Conservation (phyloP, 495 filamentous ascomycete genomes). For the Xylaria curta region DNA sequence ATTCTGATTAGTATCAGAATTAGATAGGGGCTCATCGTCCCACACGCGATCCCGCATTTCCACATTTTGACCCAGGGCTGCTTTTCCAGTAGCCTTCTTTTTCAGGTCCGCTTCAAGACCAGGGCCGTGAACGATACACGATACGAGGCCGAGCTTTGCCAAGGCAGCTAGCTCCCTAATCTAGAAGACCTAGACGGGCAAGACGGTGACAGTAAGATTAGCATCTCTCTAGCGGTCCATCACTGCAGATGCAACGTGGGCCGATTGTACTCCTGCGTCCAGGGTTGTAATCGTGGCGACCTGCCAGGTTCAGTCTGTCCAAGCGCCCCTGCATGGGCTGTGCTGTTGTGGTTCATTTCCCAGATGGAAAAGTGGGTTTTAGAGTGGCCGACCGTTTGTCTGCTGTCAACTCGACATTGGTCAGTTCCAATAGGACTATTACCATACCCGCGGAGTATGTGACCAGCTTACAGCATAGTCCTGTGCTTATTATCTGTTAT, state of each 20-base stretch:
- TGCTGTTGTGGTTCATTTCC: conserved; percentile 23
- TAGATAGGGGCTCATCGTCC: conserved; percentile 19
- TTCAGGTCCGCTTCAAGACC: conserved; percentile 15
- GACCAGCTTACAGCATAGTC: background rate
- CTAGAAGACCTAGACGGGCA: conserved; percentile 7
- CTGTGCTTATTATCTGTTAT: background rate
- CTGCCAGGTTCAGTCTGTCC: conserved; percentile 19
- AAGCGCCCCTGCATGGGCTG: conserved; percentile 22
- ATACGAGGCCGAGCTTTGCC: conserved; percentile 20
- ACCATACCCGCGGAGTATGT: conserved; percentile 4
- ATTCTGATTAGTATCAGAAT: conserved; percentile 10
- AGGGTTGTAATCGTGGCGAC: conserved; percentile 1
- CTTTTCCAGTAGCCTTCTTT: conserved; percentile 17
- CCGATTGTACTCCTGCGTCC: conserved; percentile 16
- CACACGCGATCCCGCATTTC: conserved; percentile 23
- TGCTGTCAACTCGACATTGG: conserved; percentile 8
- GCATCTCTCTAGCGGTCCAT: conserved; percentile 16
- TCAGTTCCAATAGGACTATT: conserved; percentile 12
- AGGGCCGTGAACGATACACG: conserved; percentile 1
- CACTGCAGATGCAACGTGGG: conserved; percentile 12
- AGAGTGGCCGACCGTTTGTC: conserved; percentile 7
- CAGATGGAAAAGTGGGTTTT: background rate
- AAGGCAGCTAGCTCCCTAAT: conserved; percentile 22
- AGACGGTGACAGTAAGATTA: conserved; percentile 20
- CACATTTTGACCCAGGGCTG: conserved; percentile 9